These are phyloP conservation scores for Fusarium hostae DNA, from an alignment of 2,329 filamentous ascomycete genomes.

Conservation along the genomic window DNA sequence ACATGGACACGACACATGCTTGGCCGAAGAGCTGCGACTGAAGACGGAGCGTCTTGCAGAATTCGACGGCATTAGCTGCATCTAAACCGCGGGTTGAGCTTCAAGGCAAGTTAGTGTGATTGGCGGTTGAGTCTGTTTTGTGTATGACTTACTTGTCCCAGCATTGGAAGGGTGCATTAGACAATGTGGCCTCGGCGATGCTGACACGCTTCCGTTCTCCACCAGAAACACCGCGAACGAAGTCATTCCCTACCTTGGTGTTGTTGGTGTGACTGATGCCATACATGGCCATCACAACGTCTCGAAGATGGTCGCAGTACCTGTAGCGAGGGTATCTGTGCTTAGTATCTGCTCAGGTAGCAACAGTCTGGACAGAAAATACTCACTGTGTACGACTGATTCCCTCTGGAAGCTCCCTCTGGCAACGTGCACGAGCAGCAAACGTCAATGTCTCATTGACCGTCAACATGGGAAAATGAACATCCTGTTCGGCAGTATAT, in stretches of 20 bases:
- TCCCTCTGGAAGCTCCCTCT: conserved; percentile 63
- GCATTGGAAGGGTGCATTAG: conserved; percentile 56
- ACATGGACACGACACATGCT: conserved; percentile 54
- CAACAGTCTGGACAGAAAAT: too few species aligned
- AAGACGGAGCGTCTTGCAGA: conserved; percentile 41
- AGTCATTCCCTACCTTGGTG: conserved; percentile 77
- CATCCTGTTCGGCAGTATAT: conserved; percentile 39
- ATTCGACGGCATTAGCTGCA: conserved; percentile 45
- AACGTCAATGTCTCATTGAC: conserved; percentile 73
- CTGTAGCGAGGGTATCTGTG: conserved; percentile 52
- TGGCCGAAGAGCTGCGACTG: conserved; percentile 43
- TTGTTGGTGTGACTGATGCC: conserved; percentile 79
- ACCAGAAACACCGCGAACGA: conserved; percentile 76
- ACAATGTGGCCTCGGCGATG: conserved; percentile 75
- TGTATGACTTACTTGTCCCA: conserved; percentile 42
- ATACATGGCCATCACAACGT: conserved; percentile 72
- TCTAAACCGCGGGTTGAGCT: conserved; percentile 46
- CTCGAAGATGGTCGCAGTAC: conserved; percentile 67
- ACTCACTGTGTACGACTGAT: conserved; percentile 58
- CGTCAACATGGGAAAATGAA: conserved; percentile 64
- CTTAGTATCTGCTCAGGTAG: too few species aligned
- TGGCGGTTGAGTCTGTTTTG: too few species aligned
- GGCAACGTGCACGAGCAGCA: conserved; percentile 69
- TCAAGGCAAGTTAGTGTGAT: too few species aligned
- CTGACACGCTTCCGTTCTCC: conserved; percentile 82